These are phyloP conservation scores for Cryptosporidium sp. DNA, from an alignment of 169 alveolate genomes.

Conservation along the genomic window DNA sequence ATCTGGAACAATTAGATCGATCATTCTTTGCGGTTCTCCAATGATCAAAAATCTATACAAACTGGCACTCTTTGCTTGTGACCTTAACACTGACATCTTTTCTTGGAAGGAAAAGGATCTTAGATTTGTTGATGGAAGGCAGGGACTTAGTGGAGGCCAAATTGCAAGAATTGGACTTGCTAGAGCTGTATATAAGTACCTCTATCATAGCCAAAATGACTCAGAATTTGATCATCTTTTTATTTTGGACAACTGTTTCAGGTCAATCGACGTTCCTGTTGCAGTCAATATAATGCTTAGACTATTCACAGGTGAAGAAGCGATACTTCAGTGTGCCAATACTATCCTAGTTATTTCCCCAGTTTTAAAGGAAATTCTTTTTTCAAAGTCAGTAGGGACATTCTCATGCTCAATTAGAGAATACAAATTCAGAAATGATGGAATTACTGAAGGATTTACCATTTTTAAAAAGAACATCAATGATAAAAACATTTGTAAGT, in stretches of 20 bases:
- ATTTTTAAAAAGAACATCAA: conserved; percentile 10
- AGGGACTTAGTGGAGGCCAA: conserved; percentile 69
- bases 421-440: conserved; percentile 50
- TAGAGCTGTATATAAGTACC: conserved; percentile 45
- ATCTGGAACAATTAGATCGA: conserved; percentile 64
- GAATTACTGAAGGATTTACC: conserved; percentile 39
- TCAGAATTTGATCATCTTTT: conserved; percentile 48
- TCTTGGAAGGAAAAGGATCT: conserved; percentile 66
- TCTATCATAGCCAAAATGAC: not conserved
- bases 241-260: conserved; percentile 51
- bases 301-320: conserved; percentile 45
- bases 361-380: conserved; percentile 28
- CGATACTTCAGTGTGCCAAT: conserved; percentile 38
- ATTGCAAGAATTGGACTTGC: conserved; percentile 69
- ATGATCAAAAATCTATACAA: conserved; percentile 22
- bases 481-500: not conserved
- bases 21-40: conserved; percentile 61
- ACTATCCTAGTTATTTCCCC: conserved; percentile 62
- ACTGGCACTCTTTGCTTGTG: conserved; percentile 30
- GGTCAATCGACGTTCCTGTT: conserved; percentile 61
- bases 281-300: conserved; percentile 25
- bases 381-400: conserved; percentile 26
- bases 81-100: conserved; percentile 24
- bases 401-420: conserved; percentile 33
- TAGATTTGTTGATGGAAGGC: conserved; percentile 57